Evolutionary conservation across 2,329 filamentous ascomycete genomes (phyloP), one percentile per base, ranked within the genome.

Genomic region (Alternaria atra): DNA sequence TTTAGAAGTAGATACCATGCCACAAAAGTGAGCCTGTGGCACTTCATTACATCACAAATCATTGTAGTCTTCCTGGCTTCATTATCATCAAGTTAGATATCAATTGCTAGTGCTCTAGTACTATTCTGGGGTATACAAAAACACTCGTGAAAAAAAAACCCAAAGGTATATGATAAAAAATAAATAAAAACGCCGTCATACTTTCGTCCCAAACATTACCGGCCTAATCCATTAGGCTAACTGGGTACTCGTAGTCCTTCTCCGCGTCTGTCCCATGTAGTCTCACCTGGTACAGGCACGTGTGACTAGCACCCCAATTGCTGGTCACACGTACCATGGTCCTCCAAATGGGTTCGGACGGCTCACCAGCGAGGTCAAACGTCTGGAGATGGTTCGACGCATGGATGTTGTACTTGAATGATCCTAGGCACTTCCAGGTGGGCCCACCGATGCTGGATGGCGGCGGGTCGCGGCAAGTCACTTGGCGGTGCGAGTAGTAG

Each of bases 241-340:
- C 65, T 10, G 60, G 58, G 34, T 73, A 73, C 27, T 68, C 48
- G n/a, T 61, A 57, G 25, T 65, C 66, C 55, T 65, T 63, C 15
- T 58, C 51, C 13, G 66, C 66, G 34, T 70, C 66, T 13, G 75
- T 66, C 30, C 82, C 83, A 37, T 80, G 79, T 55, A 84, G 70
- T 23, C 81, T 73, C 30, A 84, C 62, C 12, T 82, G 77, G 64
- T 84, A 84, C 34, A 84, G 52, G 62, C 83, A 84, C 12, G 82
- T 83, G 63, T 78, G 77, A 23, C 78, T 72, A 2, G 71, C 71
- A 35, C 82, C 82, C 78, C 80, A 83, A 61, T 83, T 84, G 52
- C 68, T 73, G 10, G 67, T 66, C 5, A 82, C 80, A 13, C 81
- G 73, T 32, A 84, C 65, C 34, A 81, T 72, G 23, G 78, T 70